These are phyloP conservation scores for Beauveria varroae DNA, from an alignment of 2,329 filamentous ascomycete genomes.

Conservation along the genomic window DNA sequence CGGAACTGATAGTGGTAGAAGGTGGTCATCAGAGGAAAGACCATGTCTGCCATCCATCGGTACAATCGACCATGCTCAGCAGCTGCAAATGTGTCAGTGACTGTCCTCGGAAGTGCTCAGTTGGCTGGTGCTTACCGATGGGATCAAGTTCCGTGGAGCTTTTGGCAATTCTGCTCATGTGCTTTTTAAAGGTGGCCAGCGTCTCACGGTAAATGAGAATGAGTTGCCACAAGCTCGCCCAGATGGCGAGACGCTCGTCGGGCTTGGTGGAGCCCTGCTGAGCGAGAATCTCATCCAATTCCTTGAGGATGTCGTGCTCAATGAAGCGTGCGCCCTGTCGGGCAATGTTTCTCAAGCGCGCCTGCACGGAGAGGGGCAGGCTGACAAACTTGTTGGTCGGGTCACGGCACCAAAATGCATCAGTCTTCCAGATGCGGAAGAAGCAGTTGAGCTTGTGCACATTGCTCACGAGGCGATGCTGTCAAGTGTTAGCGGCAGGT, in stretches of 20 bases:
- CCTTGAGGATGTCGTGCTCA: slow-evolving; percentile 32
- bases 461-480: slow-evolving; percentile 35
- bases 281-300: slow-evolving; percentile 31
- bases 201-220: slow-evolving; percentile 42
- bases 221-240: slow-evolving; percentile 42
- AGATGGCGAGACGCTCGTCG: slow-evolving; percentile 36
- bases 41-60: slow-evolving; percentile 23
- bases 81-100: slow-evolving; percentile 11
- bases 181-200: slow-evolving; percentile 23
- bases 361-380: slow-evolving; percentile 33
- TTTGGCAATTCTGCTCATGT: slow-evolving; percentile 19
- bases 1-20: slow-evolving; percentile 35
- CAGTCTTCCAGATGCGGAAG: slow-evolving; percentile 41
- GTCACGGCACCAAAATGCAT: slow-evolving; percentile 33
- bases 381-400: slow-evolving; percentile 28
- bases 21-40: slow-evolving; percentile 31
- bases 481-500: not conserved
- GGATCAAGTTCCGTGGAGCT: slow-evolving; percentile 17
- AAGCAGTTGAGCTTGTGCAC: slow-evolving; percentile 42
- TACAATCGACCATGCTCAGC: slow-evolving; percentile 17
- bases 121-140: slow-evolving; percentile 16
- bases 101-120: not conserved
- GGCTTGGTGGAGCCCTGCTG: slow-evolving; percentile 31
- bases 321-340: slow-evolving; percentile 27
- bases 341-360: slow-evolving; percentile 33